Evolutionary conservation across 1,284 basidiomycete species (phyloP).

Genomic region (Limonomyces culmigenus): DNA sequence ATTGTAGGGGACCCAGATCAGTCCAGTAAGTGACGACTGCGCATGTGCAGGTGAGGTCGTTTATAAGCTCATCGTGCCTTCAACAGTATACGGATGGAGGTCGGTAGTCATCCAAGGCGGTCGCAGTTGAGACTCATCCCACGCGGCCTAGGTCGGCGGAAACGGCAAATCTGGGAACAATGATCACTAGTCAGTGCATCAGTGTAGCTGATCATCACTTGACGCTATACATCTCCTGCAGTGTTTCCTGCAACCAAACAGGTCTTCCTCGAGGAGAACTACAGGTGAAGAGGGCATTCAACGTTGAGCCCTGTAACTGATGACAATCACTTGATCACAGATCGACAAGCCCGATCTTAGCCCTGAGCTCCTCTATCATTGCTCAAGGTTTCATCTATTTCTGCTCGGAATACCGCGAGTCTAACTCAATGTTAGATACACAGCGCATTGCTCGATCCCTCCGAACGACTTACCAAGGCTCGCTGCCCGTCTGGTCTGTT

Average conservation of each 20-base stretch:
- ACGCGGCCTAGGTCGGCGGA: too few relatives aligned
- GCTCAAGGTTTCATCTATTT: slow-evolving; percentile 48
- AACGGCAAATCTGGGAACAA: too few relatives aligned
- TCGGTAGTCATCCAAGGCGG: slow-evolving; percentile 70
- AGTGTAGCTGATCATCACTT: too few relatives aligned
- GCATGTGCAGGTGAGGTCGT: not conserved
- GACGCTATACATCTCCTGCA: too few relatives aligned
- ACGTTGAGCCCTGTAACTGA: too few relatives aligned
- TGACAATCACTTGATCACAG: too few relatives aligned
- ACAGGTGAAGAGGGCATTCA: too few relatives aligned
- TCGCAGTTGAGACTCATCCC: too few relatives aligned
- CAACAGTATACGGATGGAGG: slow-evolving; percentile 73
- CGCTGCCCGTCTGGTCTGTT: too few relatives aligned
- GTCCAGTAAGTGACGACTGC: slow-evolving; percentile 36
- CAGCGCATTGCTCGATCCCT: not conserved
- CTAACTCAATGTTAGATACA: not conserved
- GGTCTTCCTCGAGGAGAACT: slow-evolving; percentile 77
- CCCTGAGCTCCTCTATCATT: slow-evolving; percentile 64
- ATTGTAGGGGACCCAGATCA: slow-evolving; percentile 91
- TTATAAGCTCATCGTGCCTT: not conserved
- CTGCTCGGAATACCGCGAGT: not conserved
- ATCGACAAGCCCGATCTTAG: slow-evolving; percentile 64
- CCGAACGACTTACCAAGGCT: not conserved
- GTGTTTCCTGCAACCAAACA: slow-evolving; percentile 53
- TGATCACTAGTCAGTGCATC: too few relatives aligned